These are phyloP conservation scores for Backusella luteola DNA, from an alignment of 192 early-diverging fungal genomes.

Conservation along the genomic window DNA sequence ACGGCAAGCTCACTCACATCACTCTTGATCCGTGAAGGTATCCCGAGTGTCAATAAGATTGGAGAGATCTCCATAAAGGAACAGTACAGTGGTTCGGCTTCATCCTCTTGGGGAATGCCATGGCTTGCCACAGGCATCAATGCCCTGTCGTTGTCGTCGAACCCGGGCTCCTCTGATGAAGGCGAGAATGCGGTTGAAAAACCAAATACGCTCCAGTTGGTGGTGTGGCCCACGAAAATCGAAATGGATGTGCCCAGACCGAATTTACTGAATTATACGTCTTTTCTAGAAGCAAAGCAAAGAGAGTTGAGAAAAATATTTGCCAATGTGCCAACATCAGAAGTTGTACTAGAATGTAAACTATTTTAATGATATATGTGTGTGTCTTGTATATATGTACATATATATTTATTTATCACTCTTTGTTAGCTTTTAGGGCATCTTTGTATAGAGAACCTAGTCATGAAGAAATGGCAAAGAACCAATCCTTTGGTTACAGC, in stretches of 20 bases:
- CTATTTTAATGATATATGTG: conserved; percentile 21
- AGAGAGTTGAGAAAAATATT: conserved; percentile 29
- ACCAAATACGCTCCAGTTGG: neutral
- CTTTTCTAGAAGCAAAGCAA: neutral
- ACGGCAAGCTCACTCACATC: conserved; percentile 22
- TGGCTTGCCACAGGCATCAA: conserved; percentile 31
- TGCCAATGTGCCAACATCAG: conserved; percentile 8
- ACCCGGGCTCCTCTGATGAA: neutral
- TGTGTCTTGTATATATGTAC: neutral
- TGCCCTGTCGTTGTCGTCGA: conserved; percentile 8
- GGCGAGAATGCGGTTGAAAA: neutral
- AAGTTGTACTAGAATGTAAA: conserved; percentile 37
- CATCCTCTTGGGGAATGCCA: conserved; percentile 33
- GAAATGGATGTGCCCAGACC: conserved; percentile 20
- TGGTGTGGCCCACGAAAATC: conserved; percentile 33
- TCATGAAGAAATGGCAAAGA: neutral
- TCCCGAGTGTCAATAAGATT: neutral
- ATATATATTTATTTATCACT: neutral
- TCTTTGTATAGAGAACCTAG: conserved; percentile 18
- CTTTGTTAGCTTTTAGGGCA: conserved; percentile 17
- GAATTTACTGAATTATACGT: conserved; percentile 8
- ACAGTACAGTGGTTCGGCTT: neutral
- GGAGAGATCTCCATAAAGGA: neutral
- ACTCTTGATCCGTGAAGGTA: conserved; percentile 16
- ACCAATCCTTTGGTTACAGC: conserved; percentile 30